A percentile compares a stretch with the other conserved stretches of the same genome.
Evolutionary conservation across 768 basidiomycete species (phyloP).

Genomic region (Rhodotorula kratochvilovae): DNA sequence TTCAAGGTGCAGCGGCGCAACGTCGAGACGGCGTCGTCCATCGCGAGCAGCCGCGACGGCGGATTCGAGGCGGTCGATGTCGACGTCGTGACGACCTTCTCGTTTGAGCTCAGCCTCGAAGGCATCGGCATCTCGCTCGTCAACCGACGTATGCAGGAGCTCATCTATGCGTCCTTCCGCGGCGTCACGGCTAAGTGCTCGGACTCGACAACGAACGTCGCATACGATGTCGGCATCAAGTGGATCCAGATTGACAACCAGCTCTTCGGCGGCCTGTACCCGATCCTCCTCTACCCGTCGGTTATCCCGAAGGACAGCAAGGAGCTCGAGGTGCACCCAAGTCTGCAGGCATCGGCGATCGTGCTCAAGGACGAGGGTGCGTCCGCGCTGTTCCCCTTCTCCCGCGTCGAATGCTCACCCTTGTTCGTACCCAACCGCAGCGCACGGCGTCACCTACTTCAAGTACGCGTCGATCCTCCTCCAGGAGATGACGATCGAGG

Average conservation of each 20-base stretch:
- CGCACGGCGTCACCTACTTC: constrained; percentile 95
- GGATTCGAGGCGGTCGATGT: constrained; percentile 47
- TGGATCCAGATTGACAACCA: constrained; percentile 94
- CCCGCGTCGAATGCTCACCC: rapidly evolving
- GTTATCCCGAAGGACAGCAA: constrained; percentile 71
- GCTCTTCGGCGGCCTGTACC: constrained; percentile 89
- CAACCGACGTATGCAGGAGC: constrained; percentile 79
- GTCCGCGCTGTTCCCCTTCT: constrained; percentile 16
- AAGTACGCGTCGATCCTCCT: constrained; percentile 93
- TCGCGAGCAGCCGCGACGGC: constrained; percentile 55
- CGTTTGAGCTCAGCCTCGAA: constrained; percentile 68
- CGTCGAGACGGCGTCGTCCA: constrained; percentile 30
- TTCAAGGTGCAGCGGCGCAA: constrained; percentile 58
- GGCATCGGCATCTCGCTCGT: constrained; percentile 89
- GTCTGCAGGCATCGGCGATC: constrained; percentile 78
- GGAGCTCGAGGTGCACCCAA: constrained; percentile 75
- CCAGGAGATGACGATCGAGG: constrained; percentile 88
- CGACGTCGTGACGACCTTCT: constrained; percentile 63
- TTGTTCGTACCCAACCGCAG: constrained; percentile 51
- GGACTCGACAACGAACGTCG: constrained; percentile 70
- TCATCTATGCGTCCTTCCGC: constrained; percentile 77
- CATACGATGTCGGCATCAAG: constrained; percentile 74
- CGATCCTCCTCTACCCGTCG: constrained; percentile 90
- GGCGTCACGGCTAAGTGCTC: constrained; percentile 77
- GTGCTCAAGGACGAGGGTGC: constrained; percentile 90